phyloP scores from a whole-genome alignment of 2,329 filamentous ascomycete species.

The Sporothrix globosa region DNA sequence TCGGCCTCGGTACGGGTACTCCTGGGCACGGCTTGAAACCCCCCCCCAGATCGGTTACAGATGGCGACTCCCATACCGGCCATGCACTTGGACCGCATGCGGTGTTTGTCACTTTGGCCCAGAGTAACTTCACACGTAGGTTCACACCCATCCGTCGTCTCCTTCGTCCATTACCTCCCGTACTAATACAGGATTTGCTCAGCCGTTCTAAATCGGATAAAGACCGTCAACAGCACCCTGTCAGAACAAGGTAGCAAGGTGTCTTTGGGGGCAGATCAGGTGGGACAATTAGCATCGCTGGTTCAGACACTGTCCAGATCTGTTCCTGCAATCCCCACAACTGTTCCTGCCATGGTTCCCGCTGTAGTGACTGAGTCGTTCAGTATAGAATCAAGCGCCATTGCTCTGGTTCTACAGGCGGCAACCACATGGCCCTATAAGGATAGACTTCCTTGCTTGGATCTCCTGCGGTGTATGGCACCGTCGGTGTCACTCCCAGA shows the following conservation, averaged over 20 bases:
- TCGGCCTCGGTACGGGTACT: slow-evolving; percentile 74
- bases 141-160: not conserved
- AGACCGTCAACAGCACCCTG: slow-evolving; percentile 31
- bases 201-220: slow-evolving; percentile 35
- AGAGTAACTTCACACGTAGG: slow-evolving; percentile 37
- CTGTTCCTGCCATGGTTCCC: slow-evolving; percentile 48
- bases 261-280: slow-evolving; percentile 72
- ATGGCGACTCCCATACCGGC: slow-evolving; percentile 85
- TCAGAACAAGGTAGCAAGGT: slow-evolving; percentile 45
- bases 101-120: slow-evolving; percentile 33
- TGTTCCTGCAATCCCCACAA: slow-evolving; percentile 26
- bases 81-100: slow-evolving; percentile 66
- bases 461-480: slow-evolving; percentile 82
- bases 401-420: slow-evolving; percentile 71
- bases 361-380: slow-evolving; percentile 24
- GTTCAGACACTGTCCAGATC: slow-evolving; percentile 63
- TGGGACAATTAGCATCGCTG: slow-evolving; percentile 60
- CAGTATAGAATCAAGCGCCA: slow-evolving; percentile 46
- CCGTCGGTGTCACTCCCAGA: slow-evolving; percentile 68
- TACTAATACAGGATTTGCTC: too few relatives aligned
- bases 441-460: slow-evolving; percentile 80
- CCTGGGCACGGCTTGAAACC: slow-evolving; percentile 78
- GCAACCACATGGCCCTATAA: slow-evolving; percentile 78
- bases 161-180: slow-evolving; percentile 16
- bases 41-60: slow-evolving; percentile 55